phyloP scores from a whole-genome alignment of 169 alveolate genomes.

The Plasmodium inui region DNA sequence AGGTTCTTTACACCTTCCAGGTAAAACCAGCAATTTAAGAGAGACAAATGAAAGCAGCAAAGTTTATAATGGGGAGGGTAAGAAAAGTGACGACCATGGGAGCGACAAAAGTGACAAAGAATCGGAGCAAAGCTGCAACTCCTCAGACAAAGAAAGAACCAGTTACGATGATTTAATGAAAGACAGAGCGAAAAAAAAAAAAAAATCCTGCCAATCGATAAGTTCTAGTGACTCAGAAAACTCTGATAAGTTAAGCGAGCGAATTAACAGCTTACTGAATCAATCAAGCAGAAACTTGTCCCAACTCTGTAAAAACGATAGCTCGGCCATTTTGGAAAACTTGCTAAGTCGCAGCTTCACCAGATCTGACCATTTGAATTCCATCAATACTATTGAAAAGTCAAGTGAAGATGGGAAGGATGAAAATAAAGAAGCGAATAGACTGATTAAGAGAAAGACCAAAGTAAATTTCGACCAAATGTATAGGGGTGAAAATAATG shows the following conservation, averaged over 20 bases:
- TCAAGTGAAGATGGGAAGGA: slow-evolving; percentile 14
- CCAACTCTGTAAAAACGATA: slow-evolving; percentile 1
- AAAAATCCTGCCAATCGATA: background rate
- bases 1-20: background rate
- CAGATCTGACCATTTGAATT: slow-evolving; percentile 37
- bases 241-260: slow-evolving; percentile 53
- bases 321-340: slow-evolving; percentile 44
- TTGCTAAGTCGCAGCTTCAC: slow-evolving; percentile 49
- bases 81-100: background rate
- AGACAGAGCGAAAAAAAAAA: background rate
- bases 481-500: background rate
- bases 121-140: background rate
- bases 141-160: background rate
- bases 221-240: slow-evolving; percentile 13
- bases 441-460: background rate
- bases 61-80: background rate
- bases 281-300: slow-evolving; percentile 33
- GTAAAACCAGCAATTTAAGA: background rate
- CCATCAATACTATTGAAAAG: slow-evolving; percentile 24
- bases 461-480: slow-evolving; percentile 10
- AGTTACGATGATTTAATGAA: slow-evolving; percentile 4
- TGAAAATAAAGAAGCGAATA: background rate
- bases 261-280: slow-evolving; percentile 53
- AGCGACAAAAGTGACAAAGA: background rate
- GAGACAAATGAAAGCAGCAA: background rate